Conservation (phyloP, 305 asterid genomes). For the Fraxinus greggii region DNA sequence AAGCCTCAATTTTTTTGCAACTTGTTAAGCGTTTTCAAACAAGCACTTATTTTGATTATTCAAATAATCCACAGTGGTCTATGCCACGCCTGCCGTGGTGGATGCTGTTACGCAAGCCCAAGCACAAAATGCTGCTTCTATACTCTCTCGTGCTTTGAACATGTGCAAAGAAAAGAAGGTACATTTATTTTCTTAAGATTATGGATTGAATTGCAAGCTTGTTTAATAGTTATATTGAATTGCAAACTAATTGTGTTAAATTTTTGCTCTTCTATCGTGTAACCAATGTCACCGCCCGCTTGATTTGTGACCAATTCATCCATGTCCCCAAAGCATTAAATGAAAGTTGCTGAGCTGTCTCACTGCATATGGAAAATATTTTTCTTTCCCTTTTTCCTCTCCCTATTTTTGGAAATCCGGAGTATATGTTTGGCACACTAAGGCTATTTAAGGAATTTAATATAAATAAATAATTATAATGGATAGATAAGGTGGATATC, state of each 20-base stretch:
- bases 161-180: slow-evolving; percentile 55
- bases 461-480: too few relatives aligned
- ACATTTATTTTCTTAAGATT: neutral
- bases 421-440: neutral
- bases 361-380: neutral
- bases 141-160: slow-evolving; percentile 48
- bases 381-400: neutral
- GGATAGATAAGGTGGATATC: neutral
- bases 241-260: neutral
- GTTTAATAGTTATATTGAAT: too few relatives aligned
- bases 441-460: neutral
- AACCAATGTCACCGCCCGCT: neutral
- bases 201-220: neutral
- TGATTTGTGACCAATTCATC: neutral
- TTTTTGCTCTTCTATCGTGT: neutral
- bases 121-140: slow-evolving; percentile 41
- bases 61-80: slow-evolving; percentile 26
- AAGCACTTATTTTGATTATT: neutral
- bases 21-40: neutral
- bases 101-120: slow-evolving; percentile 54
- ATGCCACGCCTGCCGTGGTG: slow-evolving; percentile 38
- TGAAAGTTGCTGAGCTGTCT: neutral
- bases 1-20: too few relatives aligned
- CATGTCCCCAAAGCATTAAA: neutral
- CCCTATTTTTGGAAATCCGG: neutral